These are phyloP conservation scores for Fusarium mundagurra DNA, from an alignment of 2,329 filamentous ascomycete genomes.

Conservation along the genomic window DNA sequence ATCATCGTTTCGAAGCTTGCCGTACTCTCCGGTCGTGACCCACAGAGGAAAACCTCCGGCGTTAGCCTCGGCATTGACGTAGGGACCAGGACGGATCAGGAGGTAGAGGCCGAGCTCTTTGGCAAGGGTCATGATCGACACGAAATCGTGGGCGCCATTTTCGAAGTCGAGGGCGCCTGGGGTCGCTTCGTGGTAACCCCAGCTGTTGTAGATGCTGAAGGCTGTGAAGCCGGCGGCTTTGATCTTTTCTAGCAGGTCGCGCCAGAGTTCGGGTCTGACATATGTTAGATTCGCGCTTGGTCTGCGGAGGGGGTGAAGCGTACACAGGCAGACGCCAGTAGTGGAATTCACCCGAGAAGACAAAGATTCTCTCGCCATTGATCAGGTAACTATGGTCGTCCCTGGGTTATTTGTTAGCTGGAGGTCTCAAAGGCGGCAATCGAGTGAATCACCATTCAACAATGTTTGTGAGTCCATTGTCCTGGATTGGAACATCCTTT, in stretches of 20 bases:
- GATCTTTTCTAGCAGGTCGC: slow-evolving; percentile 55
- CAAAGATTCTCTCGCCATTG: slow-evolving; percentile 53
- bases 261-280: slow-evolving; percentile 49
- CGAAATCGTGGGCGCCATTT: slow-evolving; percentile 56
- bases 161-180: slow-evolving; percentile 46
- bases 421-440: fast-evolving
- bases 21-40: slow-evolving; percentile 69
- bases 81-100: slow-evolving; percentile 64
- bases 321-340: slow-evolving; percentile 56
- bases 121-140: slow-evolving; percentile 57
- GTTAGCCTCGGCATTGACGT: slow-evolving; percentile 71
- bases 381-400: slow-evolving; percentile 54
- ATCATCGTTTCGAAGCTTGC: slow-evolving; percentile 62
- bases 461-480: slow-evolving; percentile 25
- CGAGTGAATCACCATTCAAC: slow-evolving; percentile 20
- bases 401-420: slow-evolving; percentile 35
- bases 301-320: background rate
- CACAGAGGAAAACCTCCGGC: slow-evolving; percentile 71
- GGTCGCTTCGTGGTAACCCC: slow-evolving; percentile 53
- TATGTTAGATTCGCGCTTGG: background rate
- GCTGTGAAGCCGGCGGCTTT: slow-evolving; percentile 56
- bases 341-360: slow-evolving; percentile 57
- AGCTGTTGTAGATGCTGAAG: slow-evolving; percentile 55
- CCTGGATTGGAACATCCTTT: slow-evolving; percentile 11
- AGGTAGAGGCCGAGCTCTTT: slow-evolving; percentile 58